A percentile compares a stretch with the other conserved stretches of the same genome.
These are phyloP conservation scores for Hypoxylon sp. DNA, from an alignment of 2,329 filamentous ascomycete genomes.

Conservation along the genomic window DNA sequence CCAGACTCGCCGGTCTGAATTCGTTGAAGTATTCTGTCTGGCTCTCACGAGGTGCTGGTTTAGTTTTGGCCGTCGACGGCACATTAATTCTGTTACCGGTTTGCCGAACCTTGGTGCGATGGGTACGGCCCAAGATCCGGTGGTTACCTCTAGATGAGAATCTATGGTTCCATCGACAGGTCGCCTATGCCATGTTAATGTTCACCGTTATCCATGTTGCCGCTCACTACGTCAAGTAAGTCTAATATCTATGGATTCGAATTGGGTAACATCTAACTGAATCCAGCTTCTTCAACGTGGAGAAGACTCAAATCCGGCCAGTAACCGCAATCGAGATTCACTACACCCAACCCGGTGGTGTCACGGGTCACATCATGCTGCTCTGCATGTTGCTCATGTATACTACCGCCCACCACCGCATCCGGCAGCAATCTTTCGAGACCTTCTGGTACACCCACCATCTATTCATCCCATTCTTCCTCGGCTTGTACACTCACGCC, in stretches of 20 bases:
- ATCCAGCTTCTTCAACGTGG: slow-evolving; percentile 90
- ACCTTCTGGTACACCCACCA: slow-evolving; percentile 99
- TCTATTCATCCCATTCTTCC: slow-evolving; percentile 94
- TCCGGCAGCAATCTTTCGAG: slow-evolving; percentile 96
- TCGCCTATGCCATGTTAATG: slow-evolving; percentile 88
- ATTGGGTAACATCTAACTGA: slow-evolving; percentile 44
- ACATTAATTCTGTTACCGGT: slow-evolving; percentile 93
- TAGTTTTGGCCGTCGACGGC: slow-evolving; percentile 85
- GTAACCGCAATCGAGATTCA: slow-evolving; percentile 89
- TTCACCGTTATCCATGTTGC: slow-evolving; percentile 82
- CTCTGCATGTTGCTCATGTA: slow-evolving; percentile 99
- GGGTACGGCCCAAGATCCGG: slow-evolving; percentile 84
- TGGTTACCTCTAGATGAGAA: slow-evolving; percentile 96
- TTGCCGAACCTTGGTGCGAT: slow-evolving; percentile 89
- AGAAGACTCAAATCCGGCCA: slow-evolving; percentile 83
- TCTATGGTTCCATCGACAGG: slow-evolving; percentile 94
- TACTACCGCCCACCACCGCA: slow-evolving; percentile 91
- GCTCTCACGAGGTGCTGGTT: slow-evolving; percentile 92
- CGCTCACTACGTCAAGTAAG: slow-evolving; percentile 93
- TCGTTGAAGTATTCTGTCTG: slow-evolving; percentile 88
- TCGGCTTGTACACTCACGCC: slow-evolving; percentile 95
- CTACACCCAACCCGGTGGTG: slow-evolving; percentile 87
- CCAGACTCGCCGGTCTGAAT: slow-evolving; percentile 81
- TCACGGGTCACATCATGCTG: slow-evolving; percentile 97
- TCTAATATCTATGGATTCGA: not conserved